These are phyloP conservation scores for Neurospora sp. DNA, from an alignment of 495 filamentous ascomycete species.

Conservation along the genomic window DNA sequence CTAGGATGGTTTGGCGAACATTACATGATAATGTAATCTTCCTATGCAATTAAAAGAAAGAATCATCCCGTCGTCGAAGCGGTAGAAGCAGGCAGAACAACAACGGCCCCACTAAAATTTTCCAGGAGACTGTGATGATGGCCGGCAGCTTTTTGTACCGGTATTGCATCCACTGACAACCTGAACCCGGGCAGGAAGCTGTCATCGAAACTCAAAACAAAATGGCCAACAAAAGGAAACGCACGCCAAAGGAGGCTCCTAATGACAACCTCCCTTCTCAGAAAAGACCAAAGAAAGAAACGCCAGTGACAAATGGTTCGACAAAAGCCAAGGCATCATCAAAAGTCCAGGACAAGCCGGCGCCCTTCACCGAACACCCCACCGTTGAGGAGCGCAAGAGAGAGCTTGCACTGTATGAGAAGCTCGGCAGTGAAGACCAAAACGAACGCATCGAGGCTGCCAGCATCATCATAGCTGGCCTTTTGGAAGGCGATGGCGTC, in stretches of 20 bases:
- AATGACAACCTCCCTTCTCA: constrained; percentile 26
- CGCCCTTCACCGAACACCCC: constrained; percentile 33
- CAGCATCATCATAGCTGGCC: constrained; percentile 36
- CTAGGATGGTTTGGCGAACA: not conserved
- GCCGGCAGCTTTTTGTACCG: not conserved
- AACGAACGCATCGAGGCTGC: constrained; percentile 42
- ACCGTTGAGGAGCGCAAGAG: constrained; percentile 33
- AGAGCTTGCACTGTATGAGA: constrained; percentile 42
- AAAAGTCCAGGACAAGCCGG: constrained; percentile 12
- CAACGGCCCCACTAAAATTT: not conserved
- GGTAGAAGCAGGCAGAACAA: not conserved
- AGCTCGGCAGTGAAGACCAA: constrained; percentile 40
- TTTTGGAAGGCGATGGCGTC: constrained; percentile 29
- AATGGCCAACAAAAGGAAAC: constrained; percentile 37
- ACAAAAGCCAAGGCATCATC: not conserved
- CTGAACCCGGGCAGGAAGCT: not conserved
- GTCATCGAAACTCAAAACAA: not conserved
- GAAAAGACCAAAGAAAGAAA: constrained; percentile 33
- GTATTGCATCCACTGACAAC: not conserved
- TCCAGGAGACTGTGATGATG: not conserved
- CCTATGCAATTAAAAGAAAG: not conserved
- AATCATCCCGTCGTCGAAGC: not conserved
- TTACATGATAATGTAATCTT: not conserved
- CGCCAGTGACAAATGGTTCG: constrained; percentile 14
- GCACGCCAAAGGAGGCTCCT: constrained; percentile 24